Evolutionary conservation across 2,329 filamentous ascomycete genomes (phyloP), one percentile per base, ranked within the genome.

Genomic region (Epichloe baconii): DNA sequence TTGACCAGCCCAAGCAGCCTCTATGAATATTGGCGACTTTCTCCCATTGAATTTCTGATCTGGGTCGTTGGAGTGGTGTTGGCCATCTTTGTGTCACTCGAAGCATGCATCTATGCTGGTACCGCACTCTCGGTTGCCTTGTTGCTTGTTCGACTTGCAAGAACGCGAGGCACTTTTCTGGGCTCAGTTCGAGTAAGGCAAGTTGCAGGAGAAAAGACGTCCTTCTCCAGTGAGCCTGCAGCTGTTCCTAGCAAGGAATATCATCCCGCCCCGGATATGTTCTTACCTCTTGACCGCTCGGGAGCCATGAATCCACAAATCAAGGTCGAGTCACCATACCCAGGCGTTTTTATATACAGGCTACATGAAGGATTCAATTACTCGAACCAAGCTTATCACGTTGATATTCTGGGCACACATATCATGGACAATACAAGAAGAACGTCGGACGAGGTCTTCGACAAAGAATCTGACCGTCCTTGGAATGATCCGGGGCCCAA

Each of bases 1-100:
- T 79, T 90, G 59, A 84, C 84, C 0, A 79, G 83, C 1, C 86
- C 86, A 1, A 83, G 83, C 57, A 82, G 79, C 0, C 74, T 90
- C 2, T 88, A 86, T 66, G 80, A 84, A 53, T 90, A 88, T 68
- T 90, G 86, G 86, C 75, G 79, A 42, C 77, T 88, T 0, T 85
- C 84, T 0, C 86, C 86, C 0, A 60, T 88, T 0, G 86, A 91
- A 61, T 78, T 85, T 0, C 53, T 85, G 43, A 85, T 90, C 59
- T 91, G 88, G 76, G 79, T 89, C 53, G 74, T 78, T 34, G 85
- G 86, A 59, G 84, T 90, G 6, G 64, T 86, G 12, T 58, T 75
- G n/a, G 71, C 71, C 37, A 61, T 77, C 36, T 76, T 77, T 55
- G 68, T 70, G 10, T 68, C 68, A 3, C 71, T 78, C 10, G 75